Base-by-base conservation (phyloP, 441 rosid species). In the Arabidopsis hybrid region DNA sequence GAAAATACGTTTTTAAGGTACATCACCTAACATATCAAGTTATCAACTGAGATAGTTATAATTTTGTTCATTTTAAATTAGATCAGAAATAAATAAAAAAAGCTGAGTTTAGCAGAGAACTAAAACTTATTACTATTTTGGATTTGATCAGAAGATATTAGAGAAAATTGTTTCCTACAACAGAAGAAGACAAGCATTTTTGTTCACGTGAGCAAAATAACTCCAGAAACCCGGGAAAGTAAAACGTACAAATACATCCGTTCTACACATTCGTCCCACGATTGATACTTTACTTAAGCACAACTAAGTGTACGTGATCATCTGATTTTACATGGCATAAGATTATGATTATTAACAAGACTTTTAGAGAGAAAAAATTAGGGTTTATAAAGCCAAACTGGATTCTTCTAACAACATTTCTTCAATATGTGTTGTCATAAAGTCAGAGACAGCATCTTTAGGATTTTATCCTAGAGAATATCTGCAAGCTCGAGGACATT, bases 151-250 rank as follows among this genome's bases (percentile, higher is more conserved):
- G 73, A 13, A 31, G 67, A 50, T 67, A 6, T 38, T 26, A 29
- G 11, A 47, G 18, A 21, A n/a, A 38, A 9, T 43, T 18, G 14
- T 12, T 31, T 56, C 62, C 9, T 52, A 68, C 61, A 9, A 47
- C 9, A 65, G 64, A 71, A 65, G 73, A 71, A 65, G 75, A 77
- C 69, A 60, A 65, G 14, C 17, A 12, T 7, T 38, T 49, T 51
- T 32, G 63, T 71, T 77, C 80, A 77, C 77, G 69, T 77, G 80
- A 65, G 45, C 39, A 65, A 26, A 71, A 65, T 26, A 51, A 71
- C 68, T 77, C 80, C 80, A 65, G 45, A 66, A 43, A 60, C 60
- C 14, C 64, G 65, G 77, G 80, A 71, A 77, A 50, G 64, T 71
- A 50, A 69, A 49, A 77, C 43, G 62, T 45, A 65, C 51, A 42